phyloP scores from a whole-genome alignment of 345 rosid genomes.

The Hibiscus mutabilis region DNA sequence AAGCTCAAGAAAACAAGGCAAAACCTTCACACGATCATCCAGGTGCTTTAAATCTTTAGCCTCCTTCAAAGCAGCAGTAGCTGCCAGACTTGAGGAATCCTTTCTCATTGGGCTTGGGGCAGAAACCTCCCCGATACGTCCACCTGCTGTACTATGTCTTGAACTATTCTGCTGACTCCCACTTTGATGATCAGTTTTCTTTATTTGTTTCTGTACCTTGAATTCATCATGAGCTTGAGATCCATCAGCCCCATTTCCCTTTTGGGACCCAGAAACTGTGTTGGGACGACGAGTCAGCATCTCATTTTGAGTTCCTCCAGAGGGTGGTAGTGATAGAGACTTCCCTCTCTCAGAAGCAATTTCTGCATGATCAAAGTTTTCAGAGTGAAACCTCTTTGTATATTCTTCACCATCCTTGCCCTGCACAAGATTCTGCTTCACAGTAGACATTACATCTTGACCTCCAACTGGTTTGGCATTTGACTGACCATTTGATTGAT shows the following conservation, averaged over 20 bases:
- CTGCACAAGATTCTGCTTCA: neutral
- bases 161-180: slow-evolving; percentile 39
- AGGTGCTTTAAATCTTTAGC: slow-evolving; percentile 85
- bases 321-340: slow-evolving; percentile 34
- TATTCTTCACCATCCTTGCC: slow-evolving; percentile 7
- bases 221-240: slow-evolving; percentile 34
- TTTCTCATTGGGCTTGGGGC: slow-evolving; percentile 67
- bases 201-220: slow-evolving; percentile 34
- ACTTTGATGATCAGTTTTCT: slow-evolving; percentile 39
- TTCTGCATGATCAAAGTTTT: slow-evolving; percentile 35
- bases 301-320: slow-evolving; percentile 43
- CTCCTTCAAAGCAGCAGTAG: slow-evolving; percentile 74
- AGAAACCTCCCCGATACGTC: slow-evolving; percentile 43
- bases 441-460: slow-evolving; percentile 19
- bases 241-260: slow-evolving; percentile 28
- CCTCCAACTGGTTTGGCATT: slow-evolving; percentile 39
- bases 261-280: slow-evolving; percentile 25
- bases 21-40: slow-evolving; percentile 94
- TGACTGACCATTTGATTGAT: slow-evolving; percentile 27
- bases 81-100: slow-evolving; percentile 59
- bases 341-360: slow-evolving; percentile 34
- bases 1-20: slow-evolving; percentile 8
- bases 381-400: slow-evolving; percentile 18
- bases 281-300: slow-evolving; percentile 17
- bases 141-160: slow-evolving; percentile 43